Evolutionary conservation across 2,329 filamentous ascomycete genomes (phyloP), one percentile per base, ranked within the genome.

Genomic region (Corynespora cassiicola): DNA sequence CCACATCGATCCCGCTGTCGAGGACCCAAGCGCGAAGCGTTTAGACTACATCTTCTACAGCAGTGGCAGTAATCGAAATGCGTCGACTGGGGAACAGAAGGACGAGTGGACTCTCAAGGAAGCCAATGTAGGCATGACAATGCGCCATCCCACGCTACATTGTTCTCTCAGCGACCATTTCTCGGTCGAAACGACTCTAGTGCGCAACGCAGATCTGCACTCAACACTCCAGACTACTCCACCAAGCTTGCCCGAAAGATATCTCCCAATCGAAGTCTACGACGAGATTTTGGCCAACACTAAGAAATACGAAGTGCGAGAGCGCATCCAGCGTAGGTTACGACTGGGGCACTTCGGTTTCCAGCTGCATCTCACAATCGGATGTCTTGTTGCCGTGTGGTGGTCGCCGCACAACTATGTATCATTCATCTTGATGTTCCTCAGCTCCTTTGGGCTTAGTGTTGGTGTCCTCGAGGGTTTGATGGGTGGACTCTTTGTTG

Each of bases 161-260:
- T 96, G 90, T 71, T 95, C 90, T 1, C 77, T 97, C 17, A 96
- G 90, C 55, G 92, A 99, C 63, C 94, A 97, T 66, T 97, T 96
- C 66, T 90, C 89, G 15, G 87, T 97, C 36, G 87, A 92, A 64
- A 85, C 88, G 5, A 90, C 88, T 0, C 76, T 97, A 42, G 56
- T 50, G 5, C 57, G 65, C 22, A 54, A 29, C 18, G 20, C 50
- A 5, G 37, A 49, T 10, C 31, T 31, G 9, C 31, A 47, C 5
- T 40, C 54, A 11, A 32, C 44, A 14, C 21, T 35, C 5, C 39
- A 45, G 15, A 42, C 49, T 18, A 39, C 45, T 17, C 46, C 47
- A 3, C 43, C 17, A 30, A 43, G 50, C 9, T 33, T 60, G 7
- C 45, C 54, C 19, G 57, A 65, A 30, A 53, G 39, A 6, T 66